Base-by-base conservation (phyloP, 108 stramenopile genomes). In the Fistulifera solaris region DNA sequence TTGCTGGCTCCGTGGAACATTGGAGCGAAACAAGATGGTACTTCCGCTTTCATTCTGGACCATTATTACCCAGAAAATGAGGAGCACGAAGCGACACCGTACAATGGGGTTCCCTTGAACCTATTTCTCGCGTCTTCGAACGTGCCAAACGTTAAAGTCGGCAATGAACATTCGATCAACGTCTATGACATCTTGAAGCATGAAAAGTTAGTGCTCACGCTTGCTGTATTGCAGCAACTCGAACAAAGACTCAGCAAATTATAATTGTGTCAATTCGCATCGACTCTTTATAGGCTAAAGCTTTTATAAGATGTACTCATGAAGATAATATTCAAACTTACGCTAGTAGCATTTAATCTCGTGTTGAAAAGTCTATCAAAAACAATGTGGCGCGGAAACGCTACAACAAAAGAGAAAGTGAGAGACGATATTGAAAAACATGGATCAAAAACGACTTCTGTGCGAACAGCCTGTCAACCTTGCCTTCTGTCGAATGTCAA, bases 101-200 rank as follows among this genome's bases (percentile, higher is more conserved):
- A 76, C 44, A 63, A 73, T 16, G 83, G 87, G 12, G 70, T 85
- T 17, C 73, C 85, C 42, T 62, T 85, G 42, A 80, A 87, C 57
- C 61, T 90, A 10, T 76, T 68, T 66, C 80, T 86, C 24, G 89
- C 84, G 38, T 62, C 70, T 13, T 53, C 61, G 3, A 90, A 90
- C 59, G 52, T 87, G 6, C 60, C 62, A 35, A 75, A 66, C 26
- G 50, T 86, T 19, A 84, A 80, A 58, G 83, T 87, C 6, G 41
- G 58, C 21, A 82, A 78, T 58, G 75, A 82, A 45, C 41, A 61
- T 43, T 66, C 57, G 13, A 52, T 63, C 49, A 85, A 83, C 65
- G 85, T 86, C 40, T 90, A 90, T 63, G 78, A 80, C 57, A 63
- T 82, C 50, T 58, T 90, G 46, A 86, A 87, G 68, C 73, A 76